Base-by-base conservation (phyloP, 2,329 filamentous ascomycete species). In the Gnomoniopsis sp. region DNA sequence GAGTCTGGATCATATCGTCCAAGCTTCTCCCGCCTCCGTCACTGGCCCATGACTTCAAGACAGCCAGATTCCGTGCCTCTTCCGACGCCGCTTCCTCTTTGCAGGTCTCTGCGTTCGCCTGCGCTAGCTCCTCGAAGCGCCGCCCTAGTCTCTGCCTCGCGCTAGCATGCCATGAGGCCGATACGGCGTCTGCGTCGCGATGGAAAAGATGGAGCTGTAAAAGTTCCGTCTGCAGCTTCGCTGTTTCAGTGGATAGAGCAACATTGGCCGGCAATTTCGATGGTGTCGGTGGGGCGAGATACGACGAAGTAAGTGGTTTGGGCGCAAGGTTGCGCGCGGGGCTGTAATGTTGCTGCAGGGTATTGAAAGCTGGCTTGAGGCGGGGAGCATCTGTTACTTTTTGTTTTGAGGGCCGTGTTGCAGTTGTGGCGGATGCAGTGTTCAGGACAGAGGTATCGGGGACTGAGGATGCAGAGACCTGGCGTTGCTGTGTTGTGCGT, bases 151-250 rank as follows among this genome's bases (percentile, higher is more conserved):
- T 77, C 6, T 64, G 59, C 58, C 76, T 76, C 1, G 87, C 87
- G 65, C 82, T 86, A 2, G 72, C 77, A 60, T 79, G 78, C 84
- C 86, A 89, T 55, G 78, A 72, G 3, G 68, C 65, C 1, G 76
- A 68, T 0, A 78, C 78, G 3, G 68, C 61, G 1, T 70, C 70
- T 3, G 82, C 79, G 55, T 80, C 79, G 62, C 81, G 79, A 69
- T 89, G 86, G 22, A 90, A 69, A 8, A 89, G 73, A 51, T 87
- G 84, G 8, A 89, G 75, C 66, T 88, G 86, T 23, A 90, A 74
- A 2, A 90, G 77, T 67, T 88, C 84, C 2, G 85, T 81, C 69
- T 89, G 87, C 7, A 87, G 73, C 41, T 77, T 79, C 51, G 76
- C 77, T 8, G 79, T 85, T 69, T 86, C 83, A 53, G 81, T 82